Evolutionary conservation across 2,329 filamentous ascomycete species (phyloP), one percentile per base, ranked within the genome.

Genomic region (Trichophyton verrucosum): DNA sequence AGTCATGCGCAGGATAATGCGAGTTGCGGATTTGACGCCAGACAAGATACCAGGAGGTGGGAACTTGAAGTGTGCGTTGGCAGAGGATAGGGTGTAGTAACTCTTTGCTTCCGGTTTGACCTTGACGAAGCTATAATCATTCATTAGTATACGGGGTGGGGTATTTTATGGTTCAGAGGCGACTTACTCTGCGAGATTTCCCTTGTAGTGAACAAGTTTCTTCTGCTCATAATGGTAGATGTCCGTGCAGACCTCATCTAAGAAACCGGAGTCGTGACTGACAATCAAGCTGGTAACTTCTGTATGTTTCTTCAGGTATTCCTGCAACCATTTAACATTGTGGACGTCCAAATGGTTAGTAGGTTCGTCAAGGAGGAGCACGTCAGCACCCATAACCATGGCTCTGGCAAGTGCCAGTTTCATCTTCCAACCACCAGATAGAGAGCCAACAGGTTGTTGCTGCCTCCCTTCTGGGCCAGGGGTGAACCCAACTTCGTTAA

Each of bases 361-460:
- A 75, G 94, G 94, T 83, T 99, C 94, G 82, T 99, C 94, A 61
- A 99, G 85, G 58, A 99, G 81, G 62, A 99, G 82, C 58, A 99
- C 91, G 73, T 99, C 94, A n/a, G 94, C 92, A 71, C 86, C 88
- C 81, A 94, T 89, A 70, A 99, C 82, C 91, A 99, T 97, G 65
- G 94, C 94, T 69, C 94, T 85, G 59, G 94, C 94, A 74, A 99
- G 78, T 66, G 94, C 94, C 64, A 99, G 80, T 85, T 99, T 99
- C 94, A 99, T 99, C 83, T 97, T 97, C 94, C 94, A 99, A 72
- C 94, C 94, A 77, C 94, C 94, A 49, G 94, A 97, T 40, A 99
- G 78, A 20, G 92, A 96, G 67, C 94, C 94, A 62, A 99, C 94
- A 68, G 87, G 89, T 73, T 96, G 85, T 4, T 86, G 82, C 75